Percentiles rank a stretch among this genome's conserved stretches.
Evolutionary conservation across 2,329 filamentous ascomycete genomes (phyloP).

Genomic region (Pseudopithomyces chartarum): DNA sequence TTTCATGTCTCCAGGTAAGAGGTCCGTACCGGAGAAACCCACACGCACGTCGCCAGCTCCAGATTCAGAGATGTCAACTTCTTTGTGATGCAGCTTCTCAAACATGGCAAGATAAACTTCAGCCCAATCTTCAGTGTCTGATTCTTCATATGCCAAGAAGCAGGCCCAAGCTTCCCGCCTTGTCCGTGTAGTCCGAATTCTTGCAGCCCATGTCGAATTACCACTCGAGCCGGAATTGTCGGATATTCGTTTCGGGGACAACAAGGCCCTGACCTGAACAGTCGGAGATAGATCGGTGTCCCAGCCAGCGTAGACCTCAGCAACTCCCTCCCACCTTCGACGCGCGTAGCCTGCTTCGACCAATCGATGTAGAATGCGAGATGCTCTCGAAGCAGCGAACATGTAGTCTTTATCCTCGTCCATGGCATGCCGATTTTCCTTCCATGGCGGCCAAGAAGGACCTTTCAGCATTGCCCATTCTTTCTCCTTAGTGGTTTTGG

Average conservation of each 20-base stretch:
- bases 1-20: conserved; percentile 64
- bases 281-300: conserved; percentile 67
- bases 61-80: background rate
- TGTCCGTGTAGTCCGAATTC: conserved; percentile 64
- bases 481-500: conserved; percentile 60
- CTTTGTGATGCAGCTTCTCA: conserved; percentile 56
- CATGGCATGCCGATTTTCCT: conserved; percentile 64
- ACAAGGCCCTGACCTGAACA: conserved; percentile 61
- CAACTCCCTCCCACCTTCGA: conserved; percentile 58
- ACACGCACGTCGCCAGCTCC: background rate
- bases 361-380: conserved; percentile 61
- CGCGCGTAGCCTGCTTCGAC: conserved; percentile 62
- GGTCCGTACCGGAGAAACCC: conserved; percentile 10
- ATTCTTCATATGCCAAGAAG: conserved; percentile 61
- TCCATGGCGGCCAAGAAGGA: conserved; percentile 69
- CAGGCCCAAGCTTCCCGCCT: conserved; percentile 68
- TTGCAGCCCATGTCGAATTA: conserved; percentile 58
- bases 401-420: conserved; percentile 62
- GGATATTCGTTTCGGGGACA: conserved; percentile 28
- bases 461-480: conserved; percentile 65
- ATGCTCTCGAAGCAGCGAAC: conserved; percentile 62
- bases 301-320: conserved; percentile 63
- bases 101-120: conserved; percentile 62
- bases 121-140: conserved; percentile 41
- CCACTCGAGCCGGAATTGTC: conserved; percentile 17